Conservation (phyloP, 768 basidiomycete species). For the Suillus occidentalis region DNA sequence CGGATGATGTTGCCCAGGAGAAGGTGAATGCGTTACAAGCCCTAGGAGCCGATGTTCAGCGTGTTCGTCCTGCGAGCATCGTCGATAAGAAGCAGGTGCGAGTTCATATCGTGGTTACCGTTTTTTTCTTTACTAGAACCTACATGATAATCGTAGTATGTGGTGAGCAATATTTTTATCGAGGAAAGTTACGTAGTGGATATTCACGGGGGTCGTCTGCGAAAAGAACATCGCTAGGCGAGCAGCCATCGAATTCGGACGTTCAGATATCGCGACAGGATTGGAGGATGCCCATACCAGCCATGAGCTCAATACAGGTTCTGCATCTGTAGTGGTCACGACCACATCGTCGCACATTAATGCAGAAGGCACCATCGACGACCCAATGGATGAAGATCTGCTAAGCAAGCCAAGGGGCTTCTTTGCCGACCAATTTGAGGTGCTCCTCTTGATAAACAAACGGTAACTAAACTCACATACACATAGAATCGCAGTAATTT, state of each 20-base stretch:
- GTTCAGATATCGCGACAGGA: constrained; percentile 28
- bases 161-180: constrained; percentile 44
- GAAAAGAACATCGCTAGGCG: constrained; percentile 83
- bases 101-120: neutral
- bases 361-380: constrained; percentile 27
- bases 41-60: constrained; percentile 86
- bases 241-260: constrained; percentile 74
- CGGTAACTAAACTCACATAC: neutral
- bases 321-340: constrained; percentile 52
- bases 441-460: constrained; percentile 15
- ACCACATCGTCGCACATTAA: constrained; percentile 47
- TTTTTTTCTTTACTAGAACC: constrained; percentile 9
- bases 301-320: constrained; percentile 42
- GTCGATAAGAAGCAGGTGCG: constrained; percentile 92
- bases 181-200: neutral
- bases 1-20: constrained; percentile 87
- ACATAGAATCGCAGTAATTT: constrained; percentile 83
- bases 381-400: constrained; percentile 43
- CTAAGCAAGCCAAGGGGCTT: constrained; percentile 68
- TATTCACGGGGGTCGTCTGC: neutral
- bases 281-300: constrained; percentile 19
- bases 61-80: constrained; percentile 92
- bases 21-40: constrained; percentile 83
- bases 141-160: constrained; percentile 45
- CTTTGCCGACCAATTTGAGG: constrained; percentile 97